These are phyloP conservation scores for Fagus crenata DNA, from an alignment of 306 rosid genomes.

Conservation along the genomic window DNA sequence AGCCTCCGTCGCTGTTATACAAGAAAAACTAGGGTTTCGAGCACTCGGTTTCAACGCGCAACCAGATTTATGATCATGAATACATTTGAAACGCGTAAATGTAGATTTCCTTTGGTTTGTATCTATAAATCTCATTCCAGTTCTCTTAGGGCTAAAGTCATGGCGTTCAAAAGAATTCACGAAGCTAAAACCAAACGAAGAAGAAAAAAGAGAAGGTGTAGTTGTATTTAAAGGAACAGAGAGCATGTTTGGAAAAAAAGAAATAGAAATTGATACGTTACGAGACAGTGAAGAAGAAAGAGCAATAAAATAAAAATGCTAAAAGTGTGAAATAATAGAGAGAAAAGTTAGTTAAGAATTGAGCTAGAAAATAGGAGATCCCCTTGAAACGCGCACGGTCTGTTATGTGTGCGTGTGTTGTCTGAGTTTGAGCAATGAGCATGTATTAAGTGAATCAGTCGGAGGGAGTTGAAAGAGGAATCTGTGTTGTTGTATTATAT, in stretches of 20 bases:
- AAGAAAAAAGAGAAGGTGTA: neutral
- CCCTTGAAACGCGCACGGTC: no score
- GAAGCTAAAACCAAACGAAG: neutral
- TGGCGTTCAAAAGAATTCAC: neutral
- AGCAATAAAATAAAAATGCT: no score
- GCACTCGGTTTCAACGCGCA: neutral
- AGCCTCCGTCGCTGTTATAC: neutral
- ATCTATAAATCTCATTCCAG: neutral
- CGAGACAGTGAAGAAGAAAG: no score
- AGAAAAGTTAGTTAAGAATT: no score
- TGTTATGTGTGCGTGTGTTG: no score
- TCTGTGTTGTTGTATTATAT: no score
- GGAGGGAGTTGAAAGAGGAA: no score
- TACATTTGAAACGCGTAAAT: conserved; percentile 17
- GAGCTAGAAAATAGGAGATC: no score
- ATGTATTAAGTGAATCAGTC: no score
- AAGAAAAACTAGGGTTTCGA: conserved; percentile 18
- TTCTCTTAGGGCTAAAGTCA: neutral
- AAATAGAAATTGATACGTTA: no score
- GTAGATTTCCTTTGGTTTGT: neutral
- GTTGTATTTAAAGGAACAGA: neutral
- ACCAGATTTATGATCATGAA: neutral
- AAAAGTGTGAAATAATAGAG: no score
- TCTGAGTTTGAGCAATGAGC: no score
- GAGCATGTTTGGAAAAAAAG: conserved; percentile 28